Evolutionary conservation across 1,284 basidiomycete genomes (phyloP), one percentile per base, ranked within the genome.

Genomic region (Anthracocystis walkeri): DNA sequence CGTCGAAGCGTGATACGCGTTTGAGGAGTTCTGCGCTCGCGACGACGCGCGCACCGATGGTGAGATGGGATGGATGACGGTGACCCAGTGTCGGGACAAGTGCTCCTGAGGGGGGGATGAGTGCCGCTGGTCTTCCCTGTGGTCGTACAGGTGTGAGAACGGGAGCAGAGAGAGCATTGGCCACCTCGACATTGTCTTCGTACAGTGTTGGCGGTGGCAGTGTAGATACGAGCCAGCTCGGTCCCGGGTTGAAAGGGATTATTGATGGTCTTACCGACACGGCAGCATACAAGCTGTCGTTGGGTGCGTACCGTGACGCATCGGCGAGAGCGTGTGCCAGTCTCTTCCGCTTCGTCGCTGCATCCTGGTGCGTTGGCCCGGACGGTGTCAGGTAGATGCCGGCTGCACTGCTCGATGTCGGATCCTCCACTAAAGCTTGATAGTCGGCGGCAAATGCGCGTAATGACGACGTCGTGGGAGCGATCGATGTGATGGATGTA

Each of bases 201-300:
- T 78, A 72, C 38, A 75, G 51, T 46, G 78, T 68, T 11, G 73
- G 64, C 38, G 65, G 61, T 31, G 79, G 67, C 38, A 77, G 74
- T 14, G 79, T 77, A 25, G 82, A 82, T 7, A 83, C 77, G 21
- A 83, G 61, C 65, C 81, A 69, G 38, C 80, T 83, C 27, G 82
- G 76, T 3, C 75, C 76, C 0, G 82, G 82, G 16, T 56, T 66
- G 45, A 76, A 79, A 3, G 82, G 69, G 1, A 76, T 52, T 48
- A 77, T 55, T 2, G 78, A 59, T 20, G 82, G 82, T 25, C 77
- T 72, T 12, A 71, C 79, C 41, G 67, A 33, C 14, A 82, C 77
- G 16, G 75, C 71, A 3, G 76, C 82, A 33, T 80, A 80, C 50
- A 83, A 50, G 49, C 77, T 82, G 59, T 83, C 82, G 56, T 70